Base-by-base conservation (phyloP, 2,329 filamentous ascomycete genomes). In the Colletotrichum liaoningense region DNA sequence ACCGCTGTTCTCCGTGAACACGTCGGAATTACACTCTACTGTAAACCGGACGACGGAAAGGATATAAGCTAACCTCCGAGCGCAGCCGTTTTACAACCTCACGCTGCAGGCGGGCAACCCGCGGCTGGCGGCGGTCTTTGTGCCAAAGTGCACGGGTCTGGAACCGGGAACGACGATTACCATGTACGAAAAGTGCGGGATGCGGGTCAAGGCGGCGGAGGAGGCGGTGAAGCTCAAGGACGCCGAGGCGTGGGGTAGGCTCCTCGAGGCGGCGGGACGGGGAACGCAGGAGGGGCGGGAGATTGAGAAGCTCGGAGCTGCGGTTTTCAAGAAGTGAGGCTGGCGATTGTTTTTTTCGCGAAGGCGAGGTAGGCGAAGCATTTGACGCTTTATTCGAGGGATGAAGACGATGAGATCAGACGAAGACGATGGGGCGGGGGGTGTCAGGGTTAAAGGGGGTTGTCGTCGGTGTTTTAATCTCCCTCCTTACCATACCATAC, bases 161-260 rank as follows among this genome's bases (percentile, higher is more conserved):
- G 88, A 92, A 57, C 86, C 89, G 1, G 88, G 90, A 3, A 93
- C 95, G 78, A 87, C 92, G 4, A 92, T 98, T 68, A 90, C 93
- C 77, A 98, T 99, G 96, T 99, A 95, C 89, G 92, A 97, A 78
- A 98, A 98, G 84, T 98, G 97, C 82, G 96, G 96, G 22, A 90
- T 98, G 91, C 87, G 95, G 57, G 89, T 93, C 33, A 95, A 94
- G 84, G 97, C 97, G 2, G 97, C 93, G 4, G 95, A 98, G 84
- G 97, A 98, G 84, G 96, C 97, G 3, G 88, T 95, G 73, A 94
- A 92, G 84, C 88, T 90, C 73, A 97, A 94, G 83, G 94, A 99
- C 80, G 86, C 90, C 62, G 92, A 92, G 77, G 86, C 92, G n/a
- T 91, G 97, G 83, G 90, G 93, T 77, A 87, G 91, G 64, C 84